Base-by-base conservation (phyloP, 257 asterid genomes). In the Nicotiana benthamiana region DNA sequence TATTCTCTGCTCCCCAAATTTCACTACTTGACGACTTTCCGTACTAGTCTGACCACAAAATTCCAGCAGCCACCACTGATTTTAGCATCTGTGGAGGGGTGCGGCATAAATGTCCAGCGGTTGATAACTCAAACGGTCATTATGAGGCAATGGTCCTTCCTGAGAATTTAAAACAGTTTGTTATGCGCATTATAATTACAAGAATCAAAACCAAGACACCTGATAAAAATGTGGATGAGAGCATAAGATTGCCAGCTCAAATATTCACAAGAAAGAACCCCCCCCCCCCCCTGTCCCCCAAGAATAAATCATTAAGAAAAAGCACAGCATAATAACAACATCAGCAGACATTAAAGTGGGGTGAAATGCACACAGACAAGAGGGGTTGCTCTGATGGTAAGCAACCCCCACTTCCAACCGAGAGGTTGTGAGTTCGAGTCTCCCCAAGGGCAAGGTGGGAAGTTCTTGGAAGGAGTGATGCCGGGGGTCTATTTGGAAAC, bases 21-120 rank as follows among this genome's bases (percentile, higher is more conserved):
- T 74, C 61, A 46, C 1, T 48, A 74, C 40, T 74, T 13, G 77
- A 56, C 20, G 18, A 22, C 57, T 40, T 40, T 6, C 8, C 22
- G 22, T 13, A 28, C 27, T 20, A 9, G 16, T 22, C 78, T 74
- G 61, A 74, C 78, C 24, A 48, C 16, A 70, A 22, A 70, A 43
- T n/a, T 24, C 66, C 26, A 27, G 36, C 34, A 16, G 2, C 60
- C 74, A 48, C 80, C 67, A 36, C 48, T 81, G 77, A 72, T 70
- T 32, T 83, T 83, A 94, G 56, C 96, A 89, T 90, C 96, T 88
- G 88, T 93, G 97, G 85, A 93, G 89, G 16, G 96, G 95, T 5
- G 97, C 98, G 52, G 98, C 97, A 85, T 88, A 96, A 72, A 96
- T 86, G 83, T 94, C 97, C 28, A 92, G 87, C n/a, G 98, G 97